These are phyloP conservation scores for Trametes villosa DNA, from an alignment of 768 basidiomycete genomes.

Conservation along the genomic window DNA sequence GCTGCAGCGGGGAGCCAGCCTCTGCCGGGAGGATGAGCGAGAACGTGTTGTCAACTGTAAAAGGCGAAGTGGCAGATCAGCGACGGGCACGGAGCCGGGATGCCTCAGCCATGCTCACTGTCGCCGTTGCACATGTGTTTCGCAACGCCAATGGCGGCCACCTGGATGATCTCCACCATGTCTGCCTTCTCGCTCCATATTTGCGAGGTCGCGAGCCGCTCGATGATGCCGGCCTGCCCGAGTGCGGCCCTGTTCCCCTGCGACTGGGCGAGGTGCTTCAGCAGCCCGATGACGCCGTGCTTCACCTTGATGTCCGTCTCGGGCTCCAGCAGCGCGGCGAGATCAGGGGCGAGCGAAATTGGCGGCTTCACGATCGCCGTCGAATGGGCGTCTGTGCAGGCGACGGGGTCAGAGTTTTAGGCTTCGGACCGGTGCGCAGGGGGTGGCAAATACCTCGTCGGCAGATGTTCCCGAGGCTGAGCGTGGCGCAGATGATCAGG, in stretches of 20 bases:
- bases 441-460: slow-evolving; percentile 59
- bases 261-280: slow-evolving; percentile 82
- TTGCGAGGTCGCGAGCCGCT: slow-evolving; percentile 60
- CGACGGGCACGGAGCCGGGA: neutral
- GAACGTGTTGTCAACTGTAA: slow-evolving; percentile 50
- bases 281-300: slow-evolving; percentile 84
- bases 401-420: slow-evolving; percentile 11
- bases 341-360: slow-evolving; percentile 63
- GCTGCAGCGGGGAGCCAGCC: slow-evolving; percentile 53
- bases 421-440: slow-evolving; percentile 8
- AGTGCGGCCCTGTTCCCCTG: slow-evolving; percentile 61
- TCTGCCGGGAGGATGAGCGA: slow-evolving; percentile 54
- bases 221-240: slow-evolving; percentile 64
- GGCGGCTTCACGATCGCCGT: slow-evolving; percentile 53
- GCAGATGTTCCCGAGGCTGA: slow-evolving; percentile 82
- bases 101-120: slow-evolving; percentile 48
- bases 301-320: slow-evolving; percentile 79
- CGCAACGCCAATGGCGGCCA: slow-evolving; percentile 83
- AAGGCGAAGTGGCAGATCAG: slow-evolving; percentile 4
- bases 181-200: slow-evolving; percentile 78
- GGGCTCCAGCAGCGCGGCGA: slow-evolving; percentile 66
- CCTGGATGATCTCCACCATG: slow-evolving; percentile 85
- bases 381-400: slow-evolving; percentile 57
- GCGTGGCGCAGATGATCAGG: slow-evolving; percentile 79
- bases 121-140: slow-evolving; percentile 87